These are phyloP conservation scores for Lichtheimia ornata DNA, from an alignment of 371 early-diverging fungal species.

Conservation along the genomic window DNA sequence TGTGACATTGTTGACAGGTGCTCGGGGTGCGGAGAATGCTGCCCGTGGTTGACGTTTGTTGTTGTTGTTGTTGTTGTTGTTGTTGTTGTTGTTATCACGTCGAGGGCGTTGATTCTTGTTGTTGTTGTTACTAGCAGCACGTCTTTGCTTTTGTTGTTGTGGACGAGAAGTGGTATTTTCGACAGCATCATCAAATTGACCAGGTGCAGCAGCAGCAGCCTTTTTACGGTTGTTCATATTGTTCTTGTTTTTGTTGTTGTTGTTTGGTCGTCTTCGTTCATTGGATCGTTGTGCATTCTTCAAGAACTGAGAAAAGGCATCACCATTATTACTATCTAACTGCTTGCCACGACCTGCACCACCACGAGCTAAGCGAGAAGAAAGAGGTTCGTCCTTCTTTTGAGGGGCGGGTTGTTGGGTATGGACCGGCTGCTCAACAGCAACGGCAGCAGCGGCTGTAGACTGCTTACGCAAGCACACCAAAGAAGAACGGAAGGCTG, in stretches of 20 bases:
- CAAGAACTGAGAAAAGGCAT: slow-evolving; percentile 42
- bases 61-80: slow-evolving; percentile 6
- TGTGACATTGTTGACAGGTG: slow-evolving; percentile 11
- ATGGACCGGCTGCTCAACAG: not conserved
- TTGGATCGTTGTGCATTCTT: slow-evolving; percentile 18
- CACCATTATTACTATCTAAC: slow-evolving; percentile 16
- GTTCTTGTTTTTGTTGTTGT: slow-evolving; percentile 13
- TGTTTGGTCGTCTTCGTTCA: slow-evolving; percentile 4
- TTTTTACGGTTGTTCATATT: slow-evolving; percentile 6
- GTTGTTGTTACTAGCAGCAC: slow-evolving; percentile 8
- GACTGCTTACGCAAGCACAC: slow-evolving; percentile 7
- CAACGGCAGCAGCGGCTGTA: slow-evolving; percentile 9
- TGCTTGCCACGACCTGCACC: slow-evolving; percentile 46
- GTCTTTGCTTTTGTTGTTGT: slow-evolving; percentile 10
- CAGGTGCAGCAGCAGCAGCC: slow-evolving; percentile 11
- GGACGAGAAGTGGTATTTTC: not conserved
- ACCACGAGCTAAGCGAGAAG: slow-evolving; percentile 24
- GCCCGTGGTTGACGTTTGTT: slow-evolving; percentile 9
- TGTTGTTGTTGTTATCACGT: slow-evolving; percentile 10
- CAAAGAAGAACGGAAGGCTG: not conserved
- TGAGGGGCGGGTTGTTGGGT: not conserved
- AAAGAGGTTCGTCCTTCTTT: slow-evolving; percentile 10
- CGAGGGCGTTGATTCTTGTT: not conserved
- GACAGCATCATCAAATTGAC: slow-evolving; percentile 26
- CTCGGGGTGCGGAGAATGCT: not conserved